Conservation (phyloP, 306 rosid genomes). For the Pyrus betulifolia region DNA sequence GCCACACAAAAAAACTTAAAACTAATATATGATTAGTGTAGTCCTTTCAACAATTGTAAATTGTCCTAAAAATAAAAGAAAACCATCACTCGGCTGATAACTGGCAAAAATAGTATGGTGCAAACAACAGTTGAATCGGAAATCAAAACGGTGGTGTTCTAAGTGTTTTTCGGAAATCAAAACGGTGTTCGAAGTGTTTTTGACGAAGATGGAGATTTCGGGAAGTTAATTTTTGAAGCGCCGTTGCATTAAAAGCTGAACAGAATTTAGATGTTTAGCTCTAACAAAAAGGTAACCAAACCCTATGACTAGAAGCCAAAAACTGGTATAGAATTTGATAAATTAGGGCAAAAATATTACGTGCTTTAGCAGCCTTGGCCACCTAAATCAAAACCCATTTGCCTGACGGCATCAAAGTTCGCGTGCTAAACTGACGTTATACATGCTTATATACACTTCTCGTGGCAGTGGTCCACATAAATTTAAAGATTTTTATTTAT, state of each 20-base stretch:
- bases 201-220: not conserved
- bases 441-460: not conserved
- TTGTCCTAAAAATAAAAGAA: too few relatives aligned
- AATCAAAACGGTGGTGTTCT: too few relatives aligned
- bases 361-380: not conserved
- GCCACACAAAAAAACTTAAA: not conserved
- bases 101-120: too few relatives aligned
- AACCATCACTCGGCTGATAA: too few relatives aligned
- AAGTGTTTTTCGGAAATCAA: too few relatives aligned
- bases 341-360: not conserved
- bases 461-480: constrained; percentile 5
- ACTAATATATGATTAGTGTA: not conserved
- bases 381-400: not conserved
- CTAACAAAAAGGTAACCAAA: not conserved
- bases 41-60: not conserved
- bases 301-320: not conserved
- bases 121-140: not conserved
- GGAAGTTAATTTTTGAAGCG: too few relatives aligned
- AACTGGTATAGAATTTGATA: not conserved
- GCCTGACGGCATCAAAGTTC: not conserved
- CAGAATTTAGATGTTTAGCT: not conserved
- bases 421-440: not conserved
- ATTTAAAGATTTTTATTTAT: too few relatives aligned
- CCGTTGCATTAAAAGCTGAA: not conserved
- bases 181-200: too few relatives aligned